Base-by-base conservation (phyloP, 140 eudicot species). In the Eryngium alpinum region DNA sequence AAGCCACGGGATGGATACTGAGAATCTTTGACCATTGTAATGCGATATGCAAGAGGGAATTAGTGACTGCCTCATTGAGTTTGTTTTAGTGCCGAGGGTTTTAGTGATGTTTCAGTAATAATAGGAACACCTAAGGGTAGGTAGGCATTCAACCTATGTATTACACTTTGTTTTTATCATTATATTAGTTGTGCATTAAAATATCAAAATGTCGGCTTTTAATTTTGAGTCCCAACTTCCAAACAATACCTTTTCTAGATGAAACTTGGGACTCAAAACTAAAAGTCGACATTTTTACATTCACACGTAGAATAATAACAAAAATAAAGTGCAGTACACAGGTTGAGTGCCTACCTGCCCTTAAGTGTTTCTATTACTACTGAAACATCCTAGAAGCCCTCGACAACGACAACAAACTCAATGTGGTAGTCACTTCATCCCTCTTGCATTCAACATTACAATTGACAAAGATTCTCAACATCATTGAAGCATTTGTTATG, bases 401-500 rank as follows among this genome's bases (percentile, higher is more conserved):
- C 14, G 83, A 67, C 62, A 80, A 24, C 14, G 29, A 46, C 77
- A 49, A 10, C 38, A 15, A n/a, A 34, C 19, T 66, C 72, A 5
- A 3, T 10, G 69, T 10, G 28, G 76, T 63, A 80, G 50, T 27
- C 27, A 38, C 25, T 66, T 34, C 74, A 11, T 79, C 81, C n/a
- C 9, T 13, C 3, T 24, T 49, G 77, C 83, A 80, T 28, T 46
- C 3, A 28, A 17, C 67, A 29, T 50, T 77, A 25, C 49, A 80
- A 33, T 17, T 19, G 2, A 80, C 72, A 34, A 19, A 28, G 7
- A 80, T 50, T 67, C 12, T 51, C 18, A 16, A 31, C 83, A 80
- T 46, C 52, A 13, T 67, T 18, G 11, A 77, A 70, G 83, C 83
- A 17, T 62, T 80, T 46, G 69, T 80, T 44, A 80, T 67, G 15